Evolutionary conservation across 192 early-diverging fungal species (phyloP), one percentile per base, ranked within the genome.

Genomic region (Entophlyctis luteolus): DNA sequence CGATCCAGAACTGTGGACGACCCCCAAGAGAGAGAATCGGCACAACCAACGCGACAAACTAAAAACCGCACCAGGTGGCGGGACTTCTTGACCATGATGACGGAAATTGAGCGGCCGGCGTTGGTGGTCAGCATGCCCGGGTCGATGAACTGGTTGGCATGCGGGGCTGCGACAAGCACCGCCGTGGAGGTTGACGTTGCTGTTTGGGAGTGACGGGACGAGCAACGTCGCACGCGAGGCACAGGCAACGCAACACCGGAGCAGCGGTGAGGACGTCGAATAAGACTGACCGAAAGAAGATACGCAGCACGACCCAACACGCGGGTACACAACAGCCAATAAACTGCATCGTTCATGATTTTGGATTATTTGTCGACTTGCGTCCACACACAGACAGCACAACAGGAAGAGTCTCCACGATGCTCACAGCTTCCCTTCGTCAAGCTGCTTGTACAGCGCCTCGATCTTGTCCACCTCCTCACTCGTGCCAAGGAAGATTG

Each of bases 391-490:
- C 12, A 22, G 23, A 53, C 52, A 53, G 28, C 12, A 6, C 12
- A 22, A 23, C 10, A 36, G 35, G 35, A 32, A 52, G n/a, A n/a
- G n/a, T n/a, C n/a, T n/a, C n/a, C n/a, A n/a, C n/a, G n/a, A n/a
- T n/a, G n/a, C n/a, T 65, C 28, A 52, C 12, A 50, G 48, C 28
- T 56, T 37, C 27, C 22, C 42, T 28, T 20, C 74, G 65, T 75
- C 77, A 32, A 65, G 4, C 73, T 77, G 74, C 42, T 68, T 76
- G 75, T 85, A 97, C 62, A 77, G 84, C 18, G 79, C 79, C 73
- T 95, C 93, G 27, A 93, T 78, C 37, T 90, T 90, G 36, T 89
- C 84, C 14, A 98, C 92, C 83, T 98, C 96, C 37, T 91, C 90
- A 59, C 84, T 74, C 54, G 85, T 90, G 60, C 96, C 96, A 18